These are phyloP conservation scores for Populus hybrid DNA, from an alignment of 441 rosid genomes.

Conservation along the genomic window DNA sequence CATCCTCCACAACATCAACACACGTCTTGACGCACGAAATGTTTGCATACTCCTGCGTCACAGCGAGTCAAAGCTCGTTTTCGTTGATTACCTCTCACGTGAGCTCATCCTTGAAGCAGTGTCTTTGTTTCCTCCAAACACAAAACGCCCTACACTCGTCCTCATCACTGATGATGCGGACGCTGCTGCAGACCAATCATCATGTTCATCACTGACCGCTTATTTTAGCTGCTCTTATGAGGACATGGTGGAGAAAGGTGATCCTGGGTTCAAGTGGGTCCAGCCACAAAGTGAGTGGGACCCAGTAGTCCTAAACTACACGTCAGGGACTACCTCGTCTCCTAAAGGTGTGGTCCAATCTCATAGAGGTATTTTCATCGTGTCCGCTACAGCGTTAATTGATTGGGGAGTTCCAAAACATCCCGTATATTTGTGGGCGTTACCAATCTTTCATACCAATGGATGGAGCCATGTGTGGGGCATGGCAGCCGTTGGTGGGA, in stretches of 20 bases:
- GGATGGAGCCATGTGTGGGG: constrained; percentile 90
- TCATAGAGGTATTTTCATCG: constrained; percentile 51
- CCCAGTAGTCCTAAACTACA: constrained; percentile 36
- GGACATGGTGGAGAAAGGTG: constrained; percentile 30
- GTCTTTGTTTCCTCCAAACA: constrained; percentile 15
- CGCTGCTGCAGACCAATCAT: not conserved
- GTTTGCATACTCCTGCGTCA: constrained; percentile 33
- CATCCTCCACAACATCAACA: constrained; percentile 40
- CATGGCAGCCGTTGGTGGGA: constrained; percentile 74
- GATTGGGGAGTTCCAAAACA: constrained; percentile 68
- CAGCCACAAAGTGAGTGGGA: constrained; percentile 40
- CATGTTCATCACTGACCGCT: not conserved
- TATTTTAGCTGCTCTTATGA: constrained; percentile 28
- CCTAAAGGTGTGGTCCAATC: constrained; percentile 81
- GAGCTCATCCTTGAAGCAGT: constrained; percentile 31
- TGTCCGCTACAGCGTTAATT: constrained; percentile 42
- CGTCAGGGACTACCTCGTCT: constrained; percentile 78
- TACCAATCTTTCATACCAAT: constrained; percentile 77
- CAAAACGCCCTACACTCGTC: constrained; percentile 27
- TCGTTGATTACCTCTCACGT: not conserved
- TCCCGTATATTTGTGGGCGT: constrained; percentile 74
- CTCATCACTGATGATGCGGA: constrained; percentile 22
- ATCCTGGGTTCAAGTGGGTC: constrained; percentile 35
- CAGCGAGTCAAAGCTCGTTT: constrained; percentile 20
- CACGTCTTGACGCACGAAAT: constrained; percentile 39